A percentile compares a stretch with the other conserved stretches of the same genome.
Conservation (phyloP, 805 yeast species). For the Saccharomycopsis sp. region DNA sequence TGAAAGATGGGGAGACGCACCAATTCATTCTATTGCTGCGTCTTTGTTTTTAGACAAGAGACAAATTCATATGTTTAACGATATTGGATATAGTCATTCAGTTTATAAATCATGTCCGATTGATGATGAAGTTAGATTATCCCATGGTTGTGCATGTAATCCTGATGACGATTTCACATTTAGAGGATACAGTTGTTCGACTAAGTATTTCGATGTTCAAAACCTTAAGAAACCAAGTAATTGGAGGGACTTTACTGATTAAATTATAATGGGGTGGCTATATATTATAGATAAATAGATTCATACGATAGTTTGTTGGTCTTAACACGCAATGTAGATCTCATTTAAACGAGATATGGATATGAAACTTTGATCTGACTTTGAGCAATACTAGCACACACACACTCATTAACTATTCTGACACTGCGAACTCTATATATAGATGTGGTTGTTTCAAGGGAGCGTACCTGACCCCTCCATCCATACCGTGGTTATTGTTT, state of each 20-base stretch:
- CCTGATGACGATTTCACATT: conserved; percentile 67
- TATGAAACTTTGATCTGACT: too few relatives aligned
- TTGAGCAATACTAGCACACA: too few relatives aligned
- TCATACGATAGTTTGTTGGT: too few relatives aligned
- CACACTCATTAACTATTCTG: too few relatives aligned
- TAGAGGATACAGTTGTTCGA: conserved; percentile 63
- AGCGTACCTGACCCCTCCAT: too few relatives aligned
- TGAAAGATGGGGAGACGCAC: conserved; percentile 92
- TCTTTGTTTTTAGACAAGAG: conserved; percentile 59
- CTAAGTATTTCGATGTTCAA: conserved; percentile 47
- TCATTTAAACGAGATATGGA: too few relatives aligned
- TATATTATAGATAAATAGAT: too few relatives aligned
- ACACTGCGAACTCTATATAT: too few relatives aligned
- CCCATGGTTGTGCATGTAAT: conserved; percentile 66
- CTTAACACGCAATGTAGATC: too few relatives aligned
- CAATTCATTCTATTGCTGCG: conserved; percentile 77
- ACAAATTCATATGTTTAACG: conserved; percentile 67
- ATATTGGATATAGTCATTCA: conserved; percentile 72
- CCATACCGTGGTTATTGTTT: too few relatives aligned
- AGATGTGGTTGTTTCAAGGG: too few relatives aligned
- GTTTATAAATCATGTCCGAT: conserved; percentile 76
- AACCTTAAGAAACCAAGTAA: conserved; percentile 49
- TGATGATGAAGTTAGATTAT: conserved; percentile 47
- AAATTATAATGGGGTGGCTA: too few relatives aligned
- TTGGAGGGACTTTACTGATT: conserved; percentile 49